These are phyloP conservation scores for Clavispora phyllophila DNA, from an alignment of 805 yeast genomes.

Conservation along the genomic window DNA sequence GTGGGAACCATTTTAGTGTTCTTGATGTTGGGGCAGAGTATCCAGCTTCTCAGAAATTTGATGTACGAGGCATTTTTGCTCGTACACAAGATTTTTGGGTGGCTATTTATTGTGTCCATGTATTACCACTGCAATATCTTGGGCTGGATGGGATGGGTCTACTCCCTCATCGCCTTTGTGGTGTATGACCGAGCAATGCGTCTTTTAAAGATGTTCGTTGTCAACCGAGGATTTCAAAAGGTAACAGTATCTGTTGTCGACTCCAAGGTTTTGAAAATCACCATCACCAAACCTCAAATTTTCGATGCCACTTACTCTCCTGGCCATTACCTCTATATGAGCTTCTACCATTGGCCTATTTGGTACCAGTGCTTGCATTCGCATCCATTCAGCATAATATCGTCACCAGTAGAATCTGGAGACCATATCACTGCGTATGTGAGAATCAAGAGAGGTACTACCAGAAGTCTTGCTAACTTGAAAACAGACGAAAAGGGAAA, in stretches of 20 bases:
- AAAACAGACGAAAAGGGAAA: conserved; percentile 12
- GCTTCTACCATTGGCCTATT: conserved; percentile 14
- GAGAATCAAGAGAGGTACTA: conserved; percentile 14
- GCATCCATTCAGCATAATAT: conserved; percentile 14
- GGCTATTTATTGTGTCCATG: conserved; percentile 17
- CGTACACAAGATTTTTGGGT: conserved; percentile 12
- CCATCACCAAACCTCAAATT: conserved; percentile 11
- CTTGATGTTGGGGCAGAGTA: conserved; percentile 13
- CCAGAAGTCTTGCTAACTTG: conserved; percentile 7
- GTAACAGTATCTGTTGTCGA: conserved; percentile 7
- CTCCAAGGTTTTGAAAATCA: conserved; percentile 10
- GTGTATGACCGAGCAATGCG: conserved; percentile 12
- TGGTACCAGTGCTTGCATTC: conserved; percentile 17
- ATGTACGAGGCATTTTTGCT: conserved; percentile 14
- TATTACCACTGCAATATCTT: conserved; percentile 14
- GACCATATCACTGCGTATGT: conserved; percentile 11
- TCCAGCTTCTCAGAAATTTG: conserved; percentile 6
- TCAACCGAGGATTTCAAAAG: conserved; percentile 13
- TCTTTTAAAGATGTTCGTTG: conserved; percentile 9
- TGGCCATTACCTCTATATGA: conserved; percentile 12
- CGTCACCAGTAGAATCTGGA: conserved; percentile 11
- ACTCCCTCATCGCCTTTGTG: conserved; percentile 12
- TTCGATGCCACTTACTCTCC: conserved; percentile 11
- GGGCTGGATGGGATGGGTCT: conserved; percentile 20
- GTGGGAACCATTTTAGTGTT: conserved; percentile 12